These are phyloP conservation scores for Moelleriella libera DNA, from an alignment of 2,329 filamentous ascomycete genomes.

Conservation along the genomic window DNA sequence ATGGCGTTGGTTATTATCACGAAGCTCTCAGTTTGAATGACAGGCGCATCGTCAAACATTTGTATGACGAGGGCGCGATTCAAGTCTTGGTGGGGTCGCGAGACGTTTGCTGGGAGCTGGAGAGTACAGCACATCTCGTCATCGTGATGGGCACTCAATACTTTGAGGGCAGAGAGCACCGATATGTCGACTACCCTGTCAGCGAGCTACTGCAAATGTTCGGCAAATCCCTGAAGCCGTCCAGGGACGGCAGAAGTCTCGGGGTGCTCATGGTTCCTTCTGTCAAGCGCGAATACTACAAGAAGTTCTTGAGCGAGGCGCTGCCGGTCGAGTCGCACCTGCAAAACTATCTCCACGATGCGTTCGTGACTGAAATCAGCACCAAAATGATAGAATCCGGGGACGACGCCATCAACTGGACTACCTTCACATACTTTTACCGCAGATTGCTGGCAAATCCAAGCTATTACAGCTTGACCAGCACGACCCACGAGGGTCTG, in stretches of 20 bases:
- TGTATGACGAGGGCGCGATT: slow-evolving; percentile 80
- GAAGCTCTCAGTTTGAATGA: slow-evolving; percentile 82
- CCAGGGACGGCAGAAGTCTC: slow-evolving; percentile 65
- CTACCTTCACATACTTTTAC: slow-evolving; percentile 97
- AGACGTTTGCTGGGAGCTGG: slow-evolving; percentile 92
- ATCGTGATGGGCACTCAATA: slow-evolving; percentile 97
- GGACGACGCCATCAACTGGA: slow-evolving; percentile 96
- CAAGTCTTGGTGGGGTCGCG: slow-evolving; percentile 66
- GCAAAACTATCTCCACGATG: slow-evolving; percentile 83
- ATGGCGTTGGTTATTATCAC: slow-evolving; percentile 95
- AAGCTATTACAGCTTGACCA: slow-evolving; percentile 84
- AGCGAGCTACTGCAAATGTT: slow-evolving; percentile 97
- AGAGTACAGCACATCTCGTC: slow-evolving; percentile 77
- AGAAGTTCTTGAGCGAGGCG: slow-evolving; percentile 95
- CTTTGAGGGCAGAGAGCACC: slow-evolving; percentile 90
- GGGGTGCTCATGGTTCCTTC: slow-evolving; percentile 95
- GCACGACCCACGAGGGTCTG: slow-evolving; percentile 83
- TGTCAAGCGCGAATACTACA: slow-evolving; percentile 94
- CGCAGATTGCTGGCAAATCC: slow-evolving; percentile 87
- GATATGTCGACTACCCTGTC: slow-evolving; percentile 91
- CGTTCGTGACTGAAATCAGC: slow-evolving; percentile 93
- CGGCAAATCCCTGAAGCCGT: slow-evolving; percentile 72
- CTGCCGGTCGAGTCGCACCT: slow-evolving; percentile 91
- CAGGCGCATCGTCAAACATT: slow-evolving; percentile 83
- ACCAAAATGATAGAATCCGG: slow-evolving; percentile 91